Evolutionary conservation across 345 rosid genomes (phyloP), one percentile per base, ranked within the genome.

Genomic region (Hibiscus tridactylites): DNA sequence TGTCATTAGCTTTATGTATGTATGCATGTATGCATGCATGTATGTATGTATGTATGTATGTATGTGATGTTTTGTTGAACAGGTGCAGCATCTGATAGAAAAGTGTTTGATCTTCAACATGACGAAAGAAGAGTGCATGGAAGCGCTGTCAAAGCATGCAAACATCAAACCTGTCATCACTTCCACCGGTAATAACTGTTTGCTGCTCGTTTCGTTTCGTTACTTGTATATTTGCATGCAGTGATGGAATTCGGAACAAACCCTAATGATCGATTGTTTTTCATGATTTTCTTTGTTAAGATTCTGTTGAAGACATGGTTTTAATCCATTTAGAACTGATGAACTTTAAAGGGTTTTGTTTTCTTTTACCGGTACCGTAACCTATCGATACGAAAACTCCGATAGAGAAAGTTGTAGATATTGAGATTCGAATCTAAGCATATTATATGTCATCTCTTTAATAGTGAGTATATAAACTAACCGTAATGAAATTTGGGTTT

Each of bases 71-170:
- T 47, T 9, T 44, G 6, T 73, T 26, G 29, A 59, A 76, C 73
- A 91, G 97, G 95, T 94, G 83, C 98, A 94, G 74, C 91, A 91
- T 76, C 80, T 93, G 85, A 93, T 91, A 67, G 98, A 94, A 82
- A 94, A 88, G 81, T 94, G 98, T 73, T 75, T 94, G 81, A 88
- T 90, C 87, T 94, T 87, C 74, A 80, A 83, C 61, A 90, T 94
- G 97, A 83, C 84, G 33, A 94, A 88, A 83, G 95, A 91, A 75
- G 98, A 94, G 77, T 91, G 98, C 93, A 82, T 90, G 80, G 95
- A 91, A 85, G 95, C 97, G 67, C 96, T 94, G 62, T 85, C 90
- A 28, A 94, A 86, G 76, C 91, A 90, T 88, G 98, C 98, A 74
- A 80, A 91, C 19, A 91, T 94, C 79, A 78, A 84, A 70, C 96